Conservation (phyloP, 2,329 filamentous ascomycete genomes). For the Penicillium oxalicum region DNA sequence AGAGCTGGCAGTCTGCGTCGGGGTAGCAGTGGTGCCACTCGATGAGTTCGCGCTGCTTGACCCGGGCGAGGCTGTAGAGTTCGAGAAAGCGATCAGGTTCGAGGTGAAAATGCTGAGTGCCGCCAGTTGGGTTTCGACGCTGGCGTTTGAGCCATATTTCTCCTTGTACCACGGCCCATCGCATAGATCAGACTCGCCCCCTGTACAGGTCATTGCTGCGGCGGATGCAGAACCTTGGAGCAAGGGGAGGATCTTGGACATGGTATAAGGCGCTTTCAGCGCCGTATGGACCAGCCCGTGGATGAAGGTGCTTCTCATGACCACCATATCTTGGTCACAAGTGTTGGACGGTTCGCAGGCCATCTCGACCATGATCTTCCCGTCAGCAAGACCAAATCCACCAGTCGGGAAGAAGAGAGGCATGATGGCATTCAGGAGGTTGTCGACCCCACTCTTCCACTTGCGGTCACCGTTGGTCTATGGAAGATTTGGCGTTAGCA, state of each 20-base stretch:
- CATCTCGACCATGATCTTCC: slow-evolving; percentile 58
- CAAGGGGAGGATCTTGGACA: slow-evolving; percentile 50
- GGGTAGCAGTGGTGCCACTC: not conserved
- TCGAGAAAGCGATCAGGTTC: slow-evolving; percentile 9
- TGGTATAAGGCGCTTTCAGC: slow-evolving; percentile 56
- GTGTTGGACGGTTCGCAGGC: slow-evolving; percentile 55
- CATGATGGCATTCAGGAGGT: slow-evolving; percentile 45
- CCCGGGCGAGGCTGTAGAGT: not conserved
- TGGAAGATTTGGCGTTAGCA: no score
- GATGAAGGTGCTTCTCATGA: slow-evolving; percentile 64
- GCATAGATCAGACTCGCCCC: slow-evolving; percentile 19
- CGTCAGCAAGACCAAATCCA: slow-evolving; percentile 29
- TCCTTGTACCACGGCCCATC: slow-evolving; percentile 7
- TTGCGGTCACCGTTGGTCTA: slow-evolving; percentile 33
- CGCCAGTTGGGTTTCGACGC: slow-evolving; percentile 6
- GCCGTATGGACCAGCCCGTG: slow-evolving; percentile 57
- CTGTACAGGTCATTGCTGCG: slow-evolving; percentile 57
- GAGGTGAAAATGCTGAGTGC: slow-evolving; percentile 10
- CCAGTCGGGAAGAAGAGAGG: slow-evolving; percentile 46
- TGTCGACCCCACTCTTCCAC: slow-evolving; percentile 53
- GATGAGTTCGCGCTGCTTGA: not conserved
- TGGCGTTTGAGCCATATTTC: slow-evolving; percentile 2
- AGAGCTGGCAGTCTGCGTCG: not conserved
- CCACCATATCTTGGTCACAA: slow-evolving; percentile 63
- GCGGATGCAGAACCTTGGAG: slow-evolving; percentile 53